These are phyloP conservation scores for Coemansia reversa DNA, from an alignment of 192 early-diverging fungal species.

Conservation along the genomic window DNA sequence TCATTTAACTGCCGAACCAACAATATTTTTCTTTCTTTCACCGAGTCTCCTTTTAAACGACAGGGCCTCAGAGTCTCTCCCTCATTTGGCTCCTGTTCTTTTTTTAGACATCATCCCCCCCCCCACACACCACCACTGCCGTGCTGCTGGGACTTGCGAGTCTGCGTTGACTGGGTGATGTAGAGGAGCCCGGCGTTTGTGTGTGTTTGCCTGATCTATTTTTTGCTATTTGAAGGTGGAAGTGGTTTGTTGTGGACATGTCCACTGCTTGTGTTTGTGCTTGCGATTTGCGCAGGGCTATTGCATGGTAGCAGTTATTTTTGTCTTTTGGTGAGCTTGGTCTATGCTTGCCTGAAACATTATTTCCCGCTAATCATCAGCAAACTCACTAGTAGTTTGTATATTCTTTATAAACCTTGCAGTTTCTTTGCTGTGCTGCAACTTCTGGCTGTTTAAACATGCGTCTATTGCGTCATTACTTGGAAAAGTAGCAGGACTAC, in stretches of 20 bases:
- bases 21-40: conserved; percentile 12
- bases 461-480: neutral
- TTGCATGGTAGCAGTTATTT: neutral
- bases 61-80: neutral
- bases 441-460: neutral
- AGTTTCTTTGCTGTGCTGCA: neutral
- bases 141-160: neutral
- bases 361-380: too few species aligned
- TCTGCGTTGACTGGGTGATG: too few species aligned
- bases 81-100: neutral
- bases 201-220: neutral
- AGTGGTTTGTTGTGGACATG: neutral
- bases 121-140: too few species aligned
- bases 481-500: neutral
- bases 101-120: neutral
- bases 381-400: too few species aligned
- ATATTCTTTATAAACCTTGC: neutral
- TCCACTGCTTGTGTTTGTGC: neutral
- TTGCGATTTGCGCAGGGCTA: neutral
- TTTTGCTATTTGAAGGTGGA: neutral
- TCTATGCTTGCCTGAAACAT: neutral
- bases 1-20: neutral
- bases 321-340: neutral
- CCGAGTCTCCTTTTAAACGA: neutral
- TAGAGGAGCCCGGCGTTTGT: neutral